Percentiles rank a stretch among this genome's conserved stretches.
Conservation (phyloP, 495 filamentous ascomycete genomes). For the Podospora australis region DNA sequence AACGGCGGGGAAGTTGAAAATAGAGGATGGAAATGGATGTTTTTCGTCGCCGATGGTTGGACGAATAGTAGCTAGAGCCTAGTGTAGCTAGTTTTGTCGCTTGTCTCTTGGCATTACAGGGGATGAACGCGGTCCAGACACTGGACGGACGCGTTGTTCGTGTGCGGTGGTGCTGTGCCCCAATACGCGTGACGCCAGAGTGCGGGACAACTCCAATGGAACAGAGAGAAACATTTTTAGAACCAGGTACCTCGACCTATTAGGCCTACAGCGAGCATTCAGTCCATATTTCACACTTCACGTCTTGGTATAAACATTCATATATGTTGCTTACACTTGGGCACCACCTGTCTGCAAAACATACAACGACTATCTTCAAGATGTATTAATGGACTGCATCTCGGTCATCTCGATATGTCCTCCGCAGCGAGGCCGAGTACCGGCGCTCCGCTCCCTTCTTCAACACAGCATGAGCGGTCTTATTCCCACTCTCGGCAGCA, state of each 20-base stretch:
- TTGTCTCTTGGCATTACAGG: too few species aligned
- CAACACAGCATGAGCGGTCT: slow-evolving; percentile 12
- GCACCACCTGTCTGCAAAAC: background rate
- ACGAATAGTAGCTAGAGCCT: too few species aligned
- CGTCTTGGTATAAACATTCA: too few species aligned
- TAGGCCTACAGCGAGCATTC: background rate
- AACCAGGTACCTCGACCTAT: too few species aligned
- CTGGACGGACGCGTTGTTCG: background rate
- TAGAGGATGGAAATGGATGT: too few species aligned
- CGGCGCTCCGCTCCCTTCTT: slow-evolving; percentile 30
- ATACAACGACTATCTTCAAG: background rate
- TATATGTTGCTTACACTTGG: background rate
- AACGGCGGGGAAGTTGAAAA: too few species aligned
- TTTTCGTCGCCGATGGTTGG: too few species aligned
- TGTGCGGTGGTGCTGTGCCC: background rate
- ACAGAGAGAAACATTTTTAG: background rate
- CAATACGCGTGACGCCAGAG: slow-evolving; percentile 13
- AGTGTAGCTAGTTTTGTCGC: background rate
- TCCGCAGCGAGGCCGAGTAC: slow-evolving; percentile 18
- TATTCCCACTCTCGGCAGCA: slow-evolving; percentile 17
- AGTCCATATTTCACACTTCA: background rate
- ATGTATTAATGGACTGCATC: slow-evolving; percentile 18
- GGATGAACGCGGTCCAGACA: background rate
- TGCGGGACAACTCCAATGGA: background rate
- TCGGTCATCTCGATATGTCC: slow-evolving; percentile 30